Base-by-base conservation (phyloP, 2,329 filamentous ascomycete species). In the Monosporascus sp. region DNA sequence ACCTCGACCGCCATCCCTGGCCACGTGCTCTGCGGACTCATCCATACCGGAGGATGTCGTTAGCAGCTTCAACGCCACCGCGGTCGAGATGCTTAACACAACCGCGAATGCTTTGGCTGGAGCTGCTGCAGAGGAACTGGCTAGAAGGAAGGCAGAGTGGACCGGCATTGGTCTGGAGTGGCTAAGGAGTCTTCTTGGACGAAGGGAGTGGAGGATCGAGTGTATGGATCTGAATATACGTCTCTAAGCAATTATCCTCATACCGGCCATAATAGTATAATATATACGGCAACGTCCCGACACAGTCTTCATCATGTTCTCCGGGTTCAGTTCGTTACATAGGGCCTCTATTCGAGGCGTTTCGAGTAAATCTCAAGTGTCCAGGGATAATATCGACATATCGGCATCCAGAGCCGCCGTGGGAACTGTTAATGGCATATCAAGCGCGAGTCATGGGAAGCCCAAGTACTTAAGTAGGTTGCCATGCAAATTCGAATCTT, bases 221-320 rank as follows among this genome's bases (percentile, higher is more conserved):
- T 97, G 92, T 69, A 80, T 99, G 71, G 91, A 96, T 70, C 82
- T 97, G 31, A 85, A 92, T 63, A 84, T 97, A 50, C 79, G 89
- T 58, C 73, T 96, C 58, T 94, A 64, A 75, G 41, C 31, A 37
- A 15, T 7, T 11, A 25, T 18, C 25, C 9, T 18, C 17, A 17
- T 45, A 15, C 37, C 31, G 14, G 31, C 31, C 11, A 35, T 35
- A 35, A 35, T 35, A 14, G 14, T 35, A 14, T 35, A 14, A 35
- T 35, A 11, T 35, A 35, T 35, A 35, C 31, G 9, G 31, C 31
- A 11, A 35, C 1, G 11, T 5, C 31, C 31, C 11, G 4, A 3
- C 11, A 35, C 31, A 14, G 9, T 1, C 4, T 14, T 35, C 11
- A 11, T 35, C 31, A 14, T 14, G 31, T 14, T 35, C 31, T 14